Evolutionary conservation across 2,329 filamentous ascomycete species (phyloP), one percentile per base, ranked within the genome.

Genomic region (Pochonia chlamydosporia): DNA sequence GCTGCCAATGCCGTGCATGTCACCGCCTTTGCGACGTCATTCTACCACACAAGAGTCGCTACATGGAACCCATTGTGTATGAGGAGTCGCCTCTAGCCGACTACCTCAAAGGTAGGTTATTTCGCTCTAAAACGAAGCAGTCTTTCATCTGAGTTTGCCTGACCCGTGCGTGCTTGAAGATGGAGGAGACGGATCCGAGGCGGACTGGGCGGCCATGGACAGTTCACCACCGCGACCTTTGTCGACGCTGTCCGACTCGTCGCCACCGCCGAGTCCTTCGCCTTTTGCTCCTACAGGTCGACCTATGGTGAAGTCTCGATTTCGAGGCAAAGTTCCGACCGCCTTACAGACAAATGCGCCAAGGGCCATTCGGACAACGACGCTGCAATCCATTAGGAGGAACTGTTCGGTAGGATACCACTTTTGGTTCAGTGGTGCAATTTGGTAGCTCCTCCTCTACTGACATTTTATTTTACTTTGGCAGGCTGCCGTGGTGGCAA

Each of bases 31-130:
- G 52, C 53, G 51, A 46, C 55, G 53, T 59, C 57, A 56, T 44
- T 57, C 42, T 49, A 49, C 47, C 26, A 48, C 50, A 43, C 36
- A 41, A 24, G 25, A 31, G 44, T 55, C 57, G 54, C 56, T 58
- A 62, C 54, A 66, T 96, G 91, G 91, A 96, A 78, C 82, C 87
- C 61, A 77, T 96, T 59, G 82, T 96, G 58, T 87, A 87, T 70
- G 82, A 93, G 71, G 84, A 90, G 71, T 87, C 88, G 64, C 91
- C 91, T 59, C 77, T 96, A 69, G 90, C 89, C 63, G 83, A 87
- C 61, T 93, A 93, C 71, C 82, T 96, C 58, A 85, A 91, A 81
- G 90, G 91, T 93, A 69, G 60, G 57, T 47, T 42, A 14, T 31
- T 39, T 26, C 21, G 40, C 36, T 21, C 23, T n/a, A 13, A 16